Evolutionary conservation across 2,329 filamentous ascomycete species (phyloP).

Genomic region (Paraconiothyrium sp.): DNA sequence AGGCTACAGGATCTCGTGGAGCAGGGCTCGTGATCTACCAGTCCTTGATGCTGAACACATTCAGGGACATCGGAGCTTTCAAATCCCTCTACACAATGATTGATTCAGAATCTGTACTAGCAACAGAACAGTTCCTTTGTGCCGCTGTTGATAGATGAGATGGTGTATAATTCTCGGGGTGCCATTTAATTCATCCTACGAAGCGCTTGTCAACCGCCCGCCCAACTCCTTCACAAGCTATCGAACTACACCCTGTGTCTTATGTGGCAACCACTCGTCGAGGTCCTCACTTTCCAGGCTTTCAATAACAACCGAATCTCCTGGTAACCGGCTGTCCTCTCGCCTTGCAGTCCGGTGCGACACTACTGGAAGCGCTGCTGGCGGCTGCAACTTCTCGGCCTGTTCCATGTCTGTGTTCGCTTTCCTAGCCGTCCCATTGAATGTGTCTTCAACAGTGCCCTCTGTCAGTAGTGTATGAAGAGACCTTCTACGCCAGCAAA

Average conservation of each 20-base stretch:
- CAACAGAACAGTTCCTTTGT: too few relatives aligned
- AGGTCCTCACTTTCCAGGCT: neutral
- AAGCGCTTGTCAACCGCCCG: too few relatives aligned
- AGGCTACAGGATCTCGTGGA: slow-evolving; percentile 40
- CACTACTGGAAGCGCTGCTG: neutral
- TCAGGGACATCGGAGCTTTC: neutral
- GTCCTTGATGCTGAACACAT: too few relatives aligned
- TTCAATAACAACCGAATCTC: too few relatives aligned
- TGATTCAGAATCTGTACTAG: neutral
- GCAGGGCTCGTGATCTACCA: neutral
- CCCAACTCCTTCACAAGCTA: neutral
- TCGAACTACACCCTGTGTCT: neutral
- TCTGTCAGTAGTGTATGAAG: neutral
- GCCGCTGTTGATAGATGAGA: too few relatives aligned
- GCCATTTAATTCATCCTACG: too few relatives aligned
- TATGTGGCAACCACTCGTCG: neutral
- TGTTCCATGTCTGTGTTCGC: neutral
- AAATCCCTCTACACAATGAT: neutral
- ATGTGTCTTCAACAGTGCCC: neutral
- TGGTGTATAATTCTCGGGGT: too few relatives aligned
- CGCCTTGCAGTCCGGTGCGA: neutral
- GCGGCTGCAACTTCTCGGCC: neutral
- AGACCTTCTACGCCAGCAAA: neutral
- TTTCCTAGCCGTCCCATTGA: neutral
- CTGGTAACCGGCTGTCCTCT: too few relatives aligned